Evolutionary conservation across 345 rosid genomes (phyloP).

Genomic region (Gossypioides kirkii): DNA sequence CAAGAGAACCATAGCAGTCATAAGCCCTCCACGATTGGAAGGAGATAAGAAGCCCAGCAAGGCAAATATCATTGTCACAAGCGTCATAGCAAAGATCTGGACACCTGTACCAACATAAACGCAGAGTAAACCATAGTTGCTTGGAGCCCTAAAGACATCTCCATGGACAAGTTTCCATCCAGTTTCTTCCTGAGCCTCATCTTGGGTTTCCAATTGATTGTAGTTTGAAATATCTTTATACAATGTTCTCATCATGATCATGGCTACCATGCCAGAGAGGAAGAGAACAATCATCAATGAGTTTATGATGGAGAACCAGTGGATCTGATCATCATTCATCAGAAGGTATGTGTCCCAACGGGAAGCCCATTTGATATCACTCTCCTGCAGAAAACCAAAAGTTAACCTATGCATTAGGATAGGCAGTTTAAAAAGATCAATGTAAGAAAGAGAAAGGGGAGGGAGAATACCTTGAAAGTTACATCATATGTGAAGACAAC

Average conservation of each 20-base stretch:
- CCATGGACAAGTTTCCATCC: conserved; percentile 99
- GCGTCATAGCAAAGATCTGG: conserved; percentile 86
- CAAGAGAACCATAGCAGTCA: conserved; percentile 97
- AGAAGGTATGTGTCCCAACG: conserved; percentile 99
- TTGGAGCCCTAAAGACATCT: conserved; percentile 88
- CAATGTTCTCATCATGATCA: conserved; percentile 98
- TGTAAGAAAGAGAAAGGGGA: conserved; percentile 3
- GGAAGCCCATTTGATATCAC: conserved; percentile 98
- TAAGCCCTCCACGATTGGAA: conserved; percentile 95
- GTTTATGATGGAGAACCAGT: conserved; percentile 96
- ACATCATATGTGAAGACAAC: conserved; percentile 93
- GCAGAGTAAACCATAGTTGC: conserved; percentile 72
- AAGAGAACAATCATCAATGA: conserved; percentile 93
- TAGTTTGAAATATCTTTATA: conserved; percentile 91
- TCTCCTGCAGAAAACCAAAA: conserved; percentile 41
- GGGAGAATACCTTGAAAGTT: conserved; percentile 59
- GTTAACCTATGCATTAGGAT: background rate
- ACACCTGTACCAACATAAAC: conserved; percentile 93
- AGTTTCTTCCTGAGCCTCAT: conserved; percentile 98
- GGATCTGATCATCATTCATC: conserved; percentile 97
- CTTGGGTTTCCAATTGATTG: conserved; percentile 94
- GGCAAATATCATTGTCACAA: conserved; percentile 95
- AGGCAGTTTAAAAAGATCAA: background rate
- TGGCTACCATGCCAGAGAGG: conserved; percentile 98
- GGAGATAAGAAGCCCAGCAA: conserved; percentile 90